Evolutionary conservation across 768 basidiomycete species (phyloP).

Genomic region (Panellus pusillus): DNA sequence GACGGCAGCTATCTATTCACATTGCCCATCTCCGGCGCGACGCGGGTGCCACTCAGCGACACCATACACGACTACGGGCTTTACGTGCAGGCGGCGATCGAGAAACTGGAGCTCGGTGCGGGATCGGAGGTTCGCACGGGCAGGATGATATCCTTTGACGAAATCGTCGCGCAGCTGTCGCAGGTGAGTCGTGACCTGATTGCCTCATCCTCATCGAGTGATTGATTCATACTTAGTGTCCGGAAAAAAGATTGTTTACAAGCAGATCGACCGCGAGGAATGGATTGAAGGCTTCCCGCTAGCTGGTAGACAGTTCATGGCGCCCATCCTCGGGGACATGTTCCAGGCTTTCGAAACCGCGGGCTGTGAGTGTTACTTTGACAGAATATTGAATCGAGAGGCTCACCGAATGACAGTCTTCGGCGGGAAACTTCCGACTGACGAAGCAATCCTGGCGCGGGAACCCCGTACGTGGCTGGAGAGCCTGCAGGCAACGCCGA

Average conservation of each 20-base stretch:
- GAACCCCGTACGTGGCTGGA: not conserved
- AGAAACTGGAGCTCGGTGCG: not conserved
- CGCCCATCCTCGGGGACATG: not conserved
- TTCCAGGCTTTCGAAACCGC: not conserved
- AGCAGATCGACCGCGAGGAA: not conserved
- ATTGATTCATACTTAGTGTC: not conserved
- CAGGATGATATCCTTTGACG: not conserved
- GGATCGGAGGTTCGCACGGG: not conserved
- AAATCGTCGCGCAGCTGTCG: not conserved
- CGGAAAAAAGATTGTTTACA: slow-evolving; percentile 1
- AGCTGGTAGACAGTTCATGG: not conserved
- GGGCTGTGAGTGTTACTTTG: not conserved
- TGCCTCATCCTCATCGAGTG: not conserved
- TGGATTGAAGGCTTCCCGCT: not conserved
- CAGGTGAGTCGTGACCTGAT: not conserved
- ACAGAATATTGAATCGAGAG: not conserved
- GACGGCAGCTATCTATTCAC: not conserved
- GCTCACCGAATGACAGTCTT: too few relatives aligned
- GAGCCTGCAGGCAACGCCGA: not conserved
- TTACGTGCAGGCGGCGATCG: not conserved
- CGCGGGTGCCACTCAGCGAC: not conserved
- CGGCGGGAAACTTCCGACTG: not conserved
- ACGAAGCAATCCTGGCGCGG: not conserved
- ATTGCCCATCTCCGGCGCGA: not conserved
- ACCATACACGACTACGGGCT: not conserved